Conservation (phyloP, 2,329 filamentous ascomycete genomes). For the Cladosporium velox region DNA sequence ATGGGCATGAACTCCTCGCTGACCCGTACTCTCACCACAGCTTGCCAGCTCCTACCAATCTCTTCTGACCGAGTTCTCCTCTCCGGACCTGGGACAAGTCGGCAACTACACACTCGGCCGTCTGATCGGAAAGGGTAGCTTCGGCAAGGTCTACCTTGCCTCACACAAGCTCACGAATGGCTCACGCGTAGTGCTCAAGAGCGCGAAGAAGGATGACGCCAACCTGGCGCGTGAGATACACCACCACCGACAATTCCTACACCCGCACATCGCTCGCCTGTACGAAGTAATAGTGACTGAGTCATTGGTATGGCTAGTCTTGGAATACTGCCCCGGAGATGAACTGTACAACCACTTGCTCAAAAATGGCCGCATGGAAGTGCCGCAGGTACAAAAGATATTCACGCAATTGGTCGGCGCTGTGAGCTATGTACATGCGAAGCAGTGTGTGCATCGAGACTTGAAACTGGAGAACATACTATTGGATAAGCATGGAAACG, state of each 20-base stretch:
- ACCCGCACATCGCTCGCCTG: slow-evolving; percentile 92
- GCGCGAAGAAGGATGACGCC: slow-evolving; percentile 90
- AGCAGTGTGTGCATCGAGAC: slow-evolving; percentile 94
- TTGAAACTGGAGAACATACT: slow-evolving; percentile 96
- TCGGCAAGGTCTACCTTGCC: slow-evolving; percentile 96
- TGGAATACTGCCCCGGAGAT: slow-evolving; percentile 96
- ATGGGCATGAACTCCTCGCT: slow-evolving; percentile 4
- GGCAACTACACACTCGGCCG: slow-evolving; percentile 92
- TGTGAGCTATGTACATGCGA: slow-evolving; percentile 90
- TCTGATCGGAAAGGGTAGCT: slow-evolving; percentile 95
- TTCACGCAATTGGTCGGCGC: slow-evolving; percentile 95
- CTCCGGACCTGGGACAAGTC: slow-evolving; percentile 84
- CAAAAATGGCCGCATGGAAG: slow-evolving; percentile 77
- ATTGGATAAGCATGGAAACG: slow-evolving; percentile 93
- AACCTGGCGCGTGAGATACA: slow-evolving; percentile 98
- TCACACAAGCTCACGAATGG: slow-evolving; percentile 97
- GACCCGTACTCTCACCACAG: slow-evolving; percentile 49
- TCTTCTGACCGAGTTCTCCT: slow-evolving; percentile 93
- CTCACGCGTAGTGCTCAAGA: slow-evolving; percentile 98
- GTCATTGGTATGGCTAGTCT: slow-evolving; percentile 87
- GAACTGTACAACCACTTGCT: slow-evolving; percentile 97
- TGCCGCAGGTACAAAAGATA: slow-evolving; percentile 88
- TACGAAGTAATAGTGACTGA: slow-evolving; percentile 99
- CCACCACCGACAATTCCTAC: slow-evolving; percentile 95
- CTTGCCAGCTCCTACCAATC: slow-evolving; percentile 97